Percentiles rank a stretch among this genome's conserved stretches.
Conservation (phyloP, 2,329 filamentous ascomycete species). For the Ophiosphaerella narmari region DNA sequence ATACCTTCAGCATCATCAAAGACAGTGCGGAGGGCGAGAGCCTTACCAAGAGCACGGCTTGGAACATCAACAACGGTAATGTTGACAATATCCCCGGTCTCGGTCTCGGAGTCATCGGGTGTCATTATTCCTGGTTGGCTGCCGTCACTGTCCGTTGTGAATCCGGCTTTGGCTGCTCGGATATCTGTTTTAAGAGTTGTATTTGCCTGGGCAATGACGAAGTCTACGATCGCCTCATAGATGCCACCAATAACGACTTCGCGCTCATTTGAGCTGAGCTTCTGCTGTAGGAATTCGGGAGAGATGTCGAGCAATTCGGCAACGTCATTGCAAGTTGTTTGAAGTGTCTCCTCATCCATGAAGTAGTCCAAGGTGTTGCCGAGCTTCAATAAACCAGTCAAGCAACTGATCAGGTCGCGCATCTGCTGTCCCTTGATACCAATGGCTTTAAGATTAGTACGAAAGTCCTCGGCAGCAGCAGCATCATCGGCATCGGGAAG, state of each 20-base stretch:
- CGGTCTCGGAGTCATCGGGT: slow-evolving; percentile 69
- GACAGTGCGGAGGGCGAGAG: slow-evolving; percentile 83
- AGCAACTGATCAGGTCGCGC: slow-evolving; percentile 79
- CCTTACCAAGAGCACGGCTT: slow-evolving; percentile 78
- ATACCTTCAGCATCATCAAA: slow-evolving; percentile 94
- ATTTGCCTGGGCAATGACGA: slow-evolving; percentile 89
- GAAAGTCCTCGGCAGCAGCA: slow-evolving; percentile 91
- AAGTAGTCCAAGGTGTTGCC: slow-evolving; percentile 87
- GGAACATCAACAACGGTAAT: slow-evolving; percentile 89
- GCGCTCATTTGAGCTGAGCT: slow-evolving; percentile 84
- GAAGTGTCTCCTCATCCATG: slow-evolving; percentile 81
- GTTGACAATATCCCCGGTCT: slow-evolving; percentile 80
- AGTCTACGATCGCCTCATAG: slow-evolving; percentile 94
- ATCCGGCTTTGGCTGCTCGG: slow-evolving; percentile 65
- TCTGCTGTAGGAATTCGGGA: slow-evolving; percentile 76
- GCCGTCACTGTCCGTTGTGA: slow-evolving; percentile 66
- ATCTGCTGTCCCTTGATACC: slow-evolving; percentile 88
- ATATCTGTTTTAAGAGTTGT: slow-evolving; percentile 79
- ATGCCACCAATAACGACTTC: slow-evolving; percentile 81
- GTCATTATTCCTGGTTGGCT: slow-evolving; percentile 62
- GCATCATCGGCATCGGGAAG: slow-evolving; percentile 91
- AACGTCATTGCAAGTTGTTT: slow-evolving; percentile 88
- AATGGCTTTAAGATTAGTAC: slow-evolving; percentile 82
- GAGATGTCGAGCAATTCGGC: slow-evolving; percentile 84
- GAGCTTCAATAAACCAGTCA: slow-evolving; percentile 87